Base-by-base conservation (phyloP, 139 green algal genomes). In the Chlamydomonas sp. region DNA sequence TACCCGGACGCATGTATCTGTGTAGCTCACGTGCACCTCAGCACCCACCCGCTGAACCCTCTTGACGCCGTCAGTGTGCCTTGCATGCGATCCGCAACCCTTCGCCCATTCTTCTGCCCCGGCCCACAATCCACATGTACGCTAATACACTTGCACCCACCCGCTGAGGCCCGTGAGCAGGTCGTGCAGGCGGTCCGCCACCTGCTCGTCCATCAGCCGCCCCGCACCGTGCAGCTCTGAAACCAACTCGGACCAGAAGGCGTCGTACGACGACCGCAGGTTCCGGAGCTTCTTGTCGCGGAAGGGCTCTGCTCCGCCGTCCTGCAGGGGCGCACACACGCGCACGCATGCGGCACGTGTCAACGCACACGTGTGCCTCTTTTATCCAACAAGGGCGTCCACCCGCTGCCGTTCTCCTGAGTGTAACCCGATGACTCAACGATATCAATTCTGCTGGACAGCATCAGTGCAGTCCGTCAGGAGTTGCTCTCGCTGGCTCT, bases 81-180 rank as follows among this genome's bases (percentile, higher is more conserved):
- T 64, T 5, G 4, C 10, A 78, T 49, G 57, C 3, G 14, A 71
- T 14, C 10, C 66, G 12, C 66, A 71, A 71, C 9, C 66, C 10
- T 14, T 71, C 10, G 66, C 12, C 9, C 66, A 71, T 14, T 18
- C 66, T 14, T 71, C 31, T 71, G 66, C 10, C 66, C 66, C 66
- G 12, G 66, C 66, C 66, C 12, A 18, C 10, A 71, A 14, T 14
- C n/a, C 10, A 67, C 74, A 18, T 14, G n/a, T n/a, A 20, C 57
- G 63, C 58, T 72, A 17, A 3, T 63, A 14, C 31, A 4, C 68
- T 69, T 7, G n/a, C 0, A 68, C 92, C 62, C 84, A 96, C 92
- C 92, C 94, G 89, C 79, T 96, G n/a, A 97, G 85, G 4, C 91
- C 92, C 10, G 92, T 95, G 49, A 94, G 69, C 63, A 96, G 77